Base-by-base conservation (phyloP, 495 filamentous ascomycete species). In the Aspergillus carlsbadensis region DNA sequence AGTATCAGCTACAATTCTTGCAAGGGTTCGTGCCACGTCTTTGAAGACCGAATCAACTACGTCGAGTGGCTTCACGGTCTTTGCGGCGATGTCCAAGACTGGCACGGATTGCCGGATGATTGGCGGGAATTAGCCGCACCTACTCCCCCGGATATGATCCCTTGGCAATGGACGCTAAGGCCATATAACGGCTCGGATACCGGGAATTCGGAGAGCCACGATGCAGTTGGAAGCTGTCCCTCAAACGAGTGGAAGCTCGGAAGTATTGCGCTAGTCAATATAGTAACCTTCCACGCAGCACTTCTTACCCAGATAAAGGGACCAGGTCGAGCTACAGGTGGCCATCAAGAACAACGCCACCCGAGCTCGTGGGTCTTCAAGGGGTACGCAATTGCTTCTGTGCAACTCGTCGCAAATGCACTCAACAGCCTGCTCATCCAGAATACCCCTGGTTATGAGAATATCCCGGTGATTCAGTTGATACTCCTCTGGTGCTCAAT, bases 401-500 rank as follows among this genome's bases (percentile, higher is more conserved):
- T 61, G 26, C 53, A 56, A 53, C 41, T 57, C 20, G 18, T 57
- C 29, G 53, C 58, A 53, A 56, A 53, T 24, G 46, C 46, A 17
- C 15, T 57, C 40, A 61, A 57, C 35, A 6, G 8, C 37, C 48
- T 56, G 24, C 7, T 53, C 11, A 40, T 61, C 41, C 53, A 53
- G 18, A 40, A 22, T 10, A 57, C 58, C n/a, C 6, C 48, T 42
- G 58, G 53, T 5, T 61, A 61, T 49, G 42, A 57, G 26, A 31
- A 53, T 14, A 33, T 53, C 17, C 58, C 53, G 10, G 35, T 49
- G 22, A 17, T 53, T 21, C 58, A 61, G 53, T 42, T 61, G 49
- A 48, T 57, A 31, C 53, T 61, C 21, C 53, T 61, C 47, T 61
- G 58, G 58, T 52, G 47, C 48, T 57, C 53, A 21, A 61, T 57